These are phyloP conservation scores for Ophiostoma perfectum DNA, from an alignment of 2,329 filamentous ascomycete genomes.

Conservation along the genomic window DNA sequence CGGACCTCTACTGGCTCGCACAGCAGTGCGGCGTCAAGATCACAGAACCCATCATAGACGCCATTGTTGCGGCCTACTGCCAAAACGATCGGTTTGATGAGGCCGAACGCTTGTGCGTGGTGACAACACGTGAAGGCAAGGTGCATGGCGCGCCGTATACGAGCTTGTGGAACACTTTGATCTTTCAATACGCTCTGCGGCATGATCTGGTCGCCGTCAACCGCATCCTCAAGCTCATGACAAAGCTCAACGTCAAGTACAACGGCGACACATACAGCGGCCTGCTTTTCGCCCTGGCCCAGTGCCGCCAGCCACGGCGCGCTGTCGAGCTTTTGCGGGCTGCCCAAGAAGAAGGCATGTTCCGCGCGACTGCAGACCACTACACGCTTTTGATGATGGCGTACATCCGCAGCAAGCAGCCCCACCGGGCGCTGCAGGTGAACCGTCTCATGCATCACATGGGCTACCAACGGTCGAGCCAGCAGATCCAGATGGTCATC, in stretches of 20 bases:
- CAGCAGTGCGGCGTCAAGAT: conserved; percentile 43
- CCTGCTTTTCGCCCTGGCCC: conserved; percentile 45
- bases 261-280: conserved; percentile 46
- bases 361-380: conserved; percentile 45
- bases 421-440: conserved; percentile 39
- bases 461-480: conserved; percentile 40
- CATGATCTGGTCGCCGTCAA: conserved; percentile 50
- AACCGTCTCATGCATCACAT: conserved; percentile 41
- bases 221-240: conserved; percentile 46
- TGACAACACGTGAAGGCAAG: conserved; percentile 45
- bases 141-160: conserved; percentile 45
- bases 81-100: conserved; percentile 48
- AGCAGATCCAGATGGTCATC: conserved; percentile 40
- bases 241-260: conserved; percentile 42
- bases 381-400: conserved; percentile 50
- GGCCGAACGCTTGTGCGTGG: conserved; percentile 55
- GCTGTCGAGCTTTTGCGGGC: conserved; percentile 46
- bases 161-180: conserved; percentile 71
- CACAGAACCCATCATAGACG: conserved; percentile 54
- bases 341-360: conserved; percentile 41
- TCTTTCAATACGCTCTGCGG: conserved; percentile 62
- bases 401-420: conserved; percentile 44
- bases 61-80: conserved; percentile 63
- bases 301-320: conserved; percentile 45
- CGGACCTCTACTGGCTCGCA: conserved; percentile 60